Percentiles rank a stretch among this genome's conserved stretches.
Conservation (phyloP, 495 filamentous ascomycete species). For the Delitschia confertaspora region DNA sequence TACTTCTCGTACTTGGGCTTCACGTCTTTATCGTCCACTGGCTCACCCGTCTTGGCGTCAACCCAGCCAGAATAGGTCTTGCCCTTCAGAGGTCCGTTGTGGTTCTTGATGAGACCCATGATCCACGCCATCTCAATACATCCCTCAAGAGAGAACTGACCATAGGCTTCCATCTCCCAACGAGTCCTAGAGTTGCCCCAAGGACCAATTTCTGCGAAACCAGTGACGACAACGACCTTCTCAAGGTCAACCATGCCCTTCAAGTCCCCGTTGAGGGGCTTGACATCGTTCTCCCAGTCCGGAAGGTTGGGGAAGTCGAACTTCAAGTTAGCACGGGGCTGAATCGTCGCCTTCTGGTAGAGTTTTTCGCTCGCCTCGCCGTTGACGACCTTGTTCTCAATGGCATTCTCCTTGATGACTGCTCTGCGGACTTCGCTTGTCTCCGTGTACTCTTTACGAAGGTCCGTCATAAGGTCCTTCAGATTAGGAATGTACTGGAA, state of each 20-base stretch:
- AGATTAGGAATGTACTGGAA: slow-evolving; percentile 95
- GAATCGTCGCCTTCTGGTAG: slow-evolving; percentile 87
- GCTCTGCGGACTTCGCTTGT: slow-evolving; percentile 88
- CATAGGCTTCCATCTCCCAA: slow-evolving; percentile 98
- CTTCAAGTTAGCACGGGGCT: slow-evolving; percentile 95
- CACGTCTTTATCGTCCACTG: slow-evolving; percentile 95
- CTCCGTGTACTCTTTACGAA: slow-evolving; percentile 86
- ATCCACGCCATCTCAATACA: slow-evolving; percentile 99
- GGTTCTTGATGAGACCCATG: slow-evolving; percentile 98
- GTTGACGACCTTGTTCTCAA: slow-evolving; percentile 96
- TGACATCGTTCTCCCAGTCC: slow-evolving; percentile 82
- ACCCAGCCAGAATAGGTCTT: slow-evolving; percentile 97
- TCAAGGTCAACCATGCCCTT: slow-evolving; percentile 98
- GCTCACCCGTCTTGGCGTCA: slow-evolving; percentile 84
- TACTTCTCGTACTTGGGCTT: slow-evolving; percentile 94
- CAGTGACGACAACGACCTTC: slow-evolving; percentile 94
- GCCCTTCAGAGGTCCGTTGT: slow-evolving; percentile 97
- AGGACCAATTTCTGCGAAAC: slow-evolving; percentile 91
- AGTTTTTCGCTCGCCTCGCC: slow-evolving; percentile 83
- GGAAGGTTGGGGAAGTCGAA: slow-evolving; percentile 86
- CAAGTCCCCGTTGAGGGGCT: slow-evolving; percentile 75
- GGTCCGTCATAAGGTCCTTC: slow-evolving; percentile 84
- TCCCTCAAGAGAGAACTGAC: slow-evolving; percentile 93
- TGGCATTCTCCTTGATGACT: slow-evolving; percentile 88
- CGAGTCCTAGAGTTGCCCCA: slow-evolving; percentile 97